phyloP scores from a whole-genome alignment of 2,329 filamentous ascomycete genomes.

The Chrysosporium keratinophilum region DNA sequence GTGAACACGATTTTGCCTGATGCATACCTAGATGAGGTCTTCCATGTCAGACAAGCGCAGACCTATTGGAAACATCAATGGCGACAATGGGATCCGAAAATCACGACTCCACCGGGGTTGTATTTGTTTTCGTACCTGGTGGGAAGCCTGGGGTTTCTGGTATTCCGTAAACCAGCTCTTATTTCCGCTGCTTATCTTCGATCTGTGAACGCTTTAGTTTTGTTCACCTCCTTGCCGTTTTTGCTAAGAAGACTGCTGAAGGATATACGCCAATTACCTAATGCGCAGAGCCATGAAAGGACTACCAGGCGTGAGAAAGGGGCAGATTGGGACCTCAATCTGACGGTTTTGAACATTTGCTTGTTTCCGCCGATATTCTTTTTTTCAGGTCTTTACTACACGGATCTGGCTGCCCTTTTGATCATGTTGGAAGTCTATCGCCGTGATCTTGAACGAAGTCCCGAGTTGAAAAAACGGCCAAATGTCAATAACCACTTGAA shows the following conservation, averaged over 20 bases:
- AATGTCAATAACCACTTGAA: neutral
- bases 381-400: constrained; percentile 92
- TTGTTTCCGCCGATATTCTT: constrained; percentile 90
- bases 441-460: constrained; percentile 32
- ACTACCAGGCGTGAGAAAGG: constrained; percentile 11
- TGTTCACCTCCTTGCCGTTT: constrained; percentile 34
- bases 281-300: constrained; percentile 15
- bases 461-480: neutral
- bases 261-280: constrained; percentile 27
- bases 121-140: constrained; percentile 46
- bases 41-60: constrained; percentile 78
- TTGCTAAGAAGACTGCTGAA: constrained; percentile 47
- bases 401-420: constrained; percentile 73
- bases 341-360: constrained; percentile 59
- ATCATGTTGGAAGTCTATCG: constrained; percentile 62
- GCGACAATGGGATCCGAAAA: constrained; percentile 83
- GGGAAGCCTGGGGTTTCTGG: constrained; percentile 19
- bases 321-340: constrained; percentile 16
- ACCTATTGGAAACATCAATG: constrained; percentile 69
- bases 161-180: constrained; percentile 25
- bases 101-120: constrained; percentile 89
- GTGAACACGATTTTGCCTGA: constrained; percentile 44
- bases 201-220: constrained; percentile 30
- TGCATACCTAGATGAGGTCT: constrained; percentile 49
- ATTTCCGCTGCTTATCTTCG: constrained; percentile 29